Conservation (phyloP, 2,329 filamentous ascomycete genomes). For the Berkeleyomyces rouxiae region DNA sequence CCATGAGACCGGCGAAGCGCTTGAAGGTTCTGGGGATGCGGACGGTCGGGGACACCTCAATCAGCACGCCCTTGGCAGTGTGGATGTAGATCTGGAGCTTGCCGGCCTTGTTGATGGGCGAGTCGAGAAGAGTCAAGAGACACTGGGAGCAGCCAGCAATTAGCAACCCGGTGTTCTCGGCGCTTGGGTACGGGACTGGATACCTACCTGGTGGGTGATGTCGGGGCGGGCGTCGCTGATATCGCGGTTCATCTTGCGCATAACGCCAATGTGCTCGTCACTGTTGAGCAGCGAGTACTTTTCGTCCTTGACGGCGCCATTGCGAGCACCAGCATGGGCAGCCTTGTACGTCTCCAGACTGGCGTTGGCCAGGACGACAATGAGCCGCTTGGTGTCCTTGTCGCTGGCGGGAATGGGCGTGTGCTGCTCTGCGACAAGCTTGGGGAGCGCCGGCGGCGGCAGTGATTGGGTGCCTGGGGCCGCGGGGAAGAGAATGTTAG, state of each 20-base stretch:
- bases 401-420: conserved; percentile 68
- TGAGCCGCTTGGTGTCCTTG: conserved; percentile 79
- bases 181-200: neutral
- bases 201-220: conserved; percentile 92
- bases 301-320: conserved; percentile 57
- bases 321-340: conserved; percentile 52
- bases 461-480: conserved; percentile 75
- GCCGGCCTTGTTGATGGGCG: conserved; percentile 95
- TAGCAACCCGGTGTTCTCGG: neutral
- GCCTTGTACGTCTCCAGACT: conserved; percentile 96
- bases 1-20: conserved; percentile 96
- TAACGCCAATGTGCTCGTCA: conserved; percentile 96
- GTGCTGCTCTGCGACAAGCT: conserved; percentile 86
- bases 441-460: conserved; percentile 76
- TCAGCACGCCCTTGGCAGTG: conserved; percentile 90
- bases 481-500: conserved; percentile 14
- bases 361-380: conserved; percentile 92
- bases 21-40: conserved; percentile 97
- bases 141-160: conserved; percentile 43
- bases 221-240: conserved; percentile 95
- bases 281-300: conserved; percentile 97
- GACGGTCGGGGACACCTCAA: conserved; percentile 95
- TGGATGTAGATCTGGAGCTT: conserved; percentile 97
- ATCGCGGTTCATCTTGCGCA: conserved; percentile 98
- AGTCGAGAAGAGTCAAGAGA: conserved; percentile 89